A percentile compares a stretch with the other conserved stretches of the same genome.
Evolutionary conservation across 768 basidiomycete genomes (phyloP).

Genomic region (Basidioascus undulatus): DNA sequence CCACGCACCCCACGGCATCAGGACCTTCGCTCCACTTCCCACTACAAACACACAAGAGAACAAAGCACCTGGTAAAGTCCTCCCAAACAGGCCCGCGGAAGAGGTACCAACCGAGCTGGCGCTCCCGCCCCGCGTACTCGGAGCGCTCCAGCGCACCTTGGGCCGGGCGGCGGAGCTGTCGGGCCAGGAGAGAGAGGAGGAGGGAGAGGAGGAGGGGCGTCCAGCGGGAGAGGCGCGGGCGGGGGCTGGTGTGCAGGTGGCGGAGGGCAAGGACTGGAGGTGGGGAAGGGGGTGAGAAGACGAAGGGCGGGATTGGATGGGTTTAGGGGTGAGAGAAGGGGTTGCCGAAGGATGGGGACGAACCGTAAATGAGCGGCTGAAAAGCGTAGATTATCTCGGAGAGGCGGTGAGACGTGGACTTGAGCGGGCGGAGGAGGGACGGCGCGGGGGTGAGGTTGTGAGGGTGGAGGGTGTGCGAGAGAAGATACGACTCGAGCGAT

Average conservation of each 20-base stretch:
- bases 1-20: no score
- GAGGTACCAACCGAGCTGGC: slow-evolving; percentile 11
- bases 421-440: slow-evolving; percentile 35
- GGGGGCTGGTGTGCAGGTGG: slow-evolving; percentile 13
- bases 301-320: not conserved
- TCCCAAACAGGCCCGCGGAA: slow-evolving; percentile 12
- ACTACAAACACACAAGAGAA: not conserved
- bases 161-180: slow-evolving; percentile 46
- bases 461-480: slow-evolving; percentile 56
- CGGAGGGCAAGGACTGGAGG: slow-evolving; percentile 19
- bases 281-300: slow-evolving; percentile 14
- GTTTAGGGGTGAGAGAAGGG: slow-evolving; percentile 3
- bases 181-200: slow-evolving; percentile 44
- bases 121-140: slow-evolving; percentile 7
- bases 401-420: slow-evolving; percentile 45
- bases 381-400: slow-evolving; percentile 46
- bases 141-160: slow-evolving; percentile 9
- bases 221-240: slow-evolving; percentile 22
- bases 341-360: slow-evolving; percentile 10
- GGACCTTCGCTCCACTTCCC: not conserved
- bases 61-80: slow-evolving; percentile 12
- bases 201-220: slow-evolving; percentile 42
- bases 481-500: slow-evolving; percentile 50
- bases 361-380: slow-evolving; percentile 56
- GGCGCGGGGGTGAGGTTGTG: slow-evolving; percentile 46